Evolutionary conservation across 768 basidiomycete species (phyloP).

Genomic region (Podaxis mareebaensis): DNA sequence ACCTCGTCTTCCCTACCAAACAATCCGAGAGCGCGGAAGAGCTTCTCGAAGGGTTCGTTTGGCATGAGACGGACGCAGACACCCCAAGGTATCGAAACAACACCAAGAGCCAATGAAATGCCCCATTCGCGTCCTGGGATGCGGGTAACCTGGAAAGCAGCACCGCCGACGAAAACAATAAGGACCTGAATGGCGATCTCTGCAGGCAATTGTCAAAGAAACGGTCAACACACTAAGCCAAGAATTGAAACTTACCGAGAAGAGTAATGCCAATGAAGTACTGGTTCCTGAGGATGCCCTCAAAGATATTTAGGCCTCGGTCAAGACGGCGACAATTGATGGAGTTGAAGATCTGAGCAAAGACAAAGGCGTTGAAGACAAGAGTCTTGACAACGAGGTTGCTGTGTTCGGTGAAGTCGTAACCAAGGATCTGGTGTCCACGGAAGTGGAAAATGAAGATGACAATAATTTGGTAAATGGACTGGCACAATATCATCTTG

Average conservation of each 20-base stretch:
- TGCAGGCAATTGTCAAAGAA: conserved; percentile 30
- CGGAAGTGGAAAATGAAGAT: conserved; percentile 90
- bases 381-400: conserved; percentile 70
- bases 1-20: conserved; percentile 63
- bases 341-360: conserved; percentile 96
- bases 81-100: conserved; percentile 87
- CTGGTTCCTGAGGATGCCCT: conserved; percentile 73
- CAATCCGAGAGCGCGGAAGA: conserved; percentile 51
- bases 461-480: conserved; percentile 79
- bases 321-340: conserved; percentile 90
- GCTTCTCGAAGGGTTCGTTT: conserved; percentile 70
- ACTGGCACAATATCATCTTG: conserved; percentile 93
- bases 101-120: conserved; percentile 84
- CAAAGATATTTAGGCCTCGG: conserved; percentile 84
- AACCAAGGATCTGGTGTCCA: conserved; percentile 70
- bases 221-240: background rate
- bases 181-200: conserved; percentile 86
- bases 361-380: conserved; percentile 98
- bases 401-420: conserved; percentile 39
- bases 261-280: conserved; percentile 86
- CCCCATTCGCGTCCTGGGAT: conserved; percentile 90
- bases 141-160: conserved; percentile 85
- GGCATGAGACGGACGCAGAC: conserved; percentile 79
- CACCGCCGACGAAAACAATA: conserved; percentile 89
- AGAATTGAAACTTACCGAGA: conserved; percentile 59